Conservation (phyloP, 2,329 filamentous ascomycete species). For the Aurifilum marmelostoma region DNA sequence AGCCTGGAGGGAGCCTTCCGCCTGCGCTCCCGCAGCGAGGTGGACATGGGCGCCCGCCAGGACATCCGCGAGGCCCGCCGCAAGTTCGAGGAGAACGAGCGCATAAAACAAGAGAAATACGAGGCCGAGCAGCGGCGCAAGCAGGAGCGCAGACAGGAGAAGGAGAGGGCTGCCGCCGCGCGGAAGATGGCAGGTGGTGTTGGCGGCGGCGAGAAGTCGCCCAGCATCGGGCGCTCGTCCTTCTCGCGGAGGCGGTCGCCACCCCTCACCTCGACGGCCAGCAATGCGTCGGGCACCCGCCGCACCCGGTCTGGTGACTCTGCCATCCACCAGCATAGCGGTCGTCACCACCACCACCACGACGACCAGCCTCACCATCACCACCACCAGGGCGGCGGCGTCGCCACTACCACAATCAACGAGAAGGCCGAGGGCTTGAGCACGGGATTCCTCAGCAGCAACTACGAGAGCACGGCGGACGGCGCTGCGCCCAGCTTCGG, state of each 20-base stretch:
- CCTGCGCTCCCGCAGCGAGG: slow-evolving; percentile 62
- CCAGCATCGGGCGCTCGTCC: slow-evolving; percentile 26
- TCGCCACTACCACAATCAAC: slow-evolving; percentile 9
- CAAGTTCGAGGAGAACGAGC: slow-evolving; percentile 66
- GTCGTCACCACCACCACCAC: neutral
- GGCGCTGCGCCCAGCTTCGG: slow-evolving; percentile 39
- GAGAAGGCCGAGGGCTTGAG: slow-evolving; percentile 45
- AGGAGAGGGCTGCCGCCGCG: slow-evolving; percentile 42
- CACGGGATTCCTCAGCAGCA: slow-evolving; percentile 46
- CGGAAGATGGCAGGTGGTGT: slow-evolving; percentile 42
- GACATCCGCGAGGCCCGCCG: slow-evolving; percentile 64
- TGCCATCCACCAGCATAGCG: slow-evolving; percentile 5
- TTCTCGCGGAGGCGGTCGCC: slow-evolving; percentile 35
- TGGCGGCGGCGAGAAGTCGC: slow-evolving; percentile 24
- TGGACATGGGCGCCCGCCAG: slow-evolving; percentile 57
- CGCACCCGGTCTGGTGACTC: slow-evolving; percentile 14
- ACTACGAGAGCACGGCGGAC: slow-evolving; percentile 49
- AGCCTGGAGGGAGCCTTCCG: slow-evolving; percentile 64
- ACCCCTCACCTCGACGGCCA: slow-evolving; percentile 6
- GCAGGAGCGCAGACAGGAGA: slow-evolving; percentile 59
- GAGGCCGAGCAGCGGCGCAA: slow-evolving; percentile 61
- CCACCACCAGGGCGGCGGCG: slow-evolving; percentile 12
- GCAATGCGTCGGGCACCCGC: slow-evolving; percentile 20
- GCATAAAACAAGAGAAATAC: slow-evolving; percentile 64
- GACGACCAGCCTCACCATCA: neutral